Conservation (phyloP, 805 yeast species). For the Teunomyces cretensis region DNA sequence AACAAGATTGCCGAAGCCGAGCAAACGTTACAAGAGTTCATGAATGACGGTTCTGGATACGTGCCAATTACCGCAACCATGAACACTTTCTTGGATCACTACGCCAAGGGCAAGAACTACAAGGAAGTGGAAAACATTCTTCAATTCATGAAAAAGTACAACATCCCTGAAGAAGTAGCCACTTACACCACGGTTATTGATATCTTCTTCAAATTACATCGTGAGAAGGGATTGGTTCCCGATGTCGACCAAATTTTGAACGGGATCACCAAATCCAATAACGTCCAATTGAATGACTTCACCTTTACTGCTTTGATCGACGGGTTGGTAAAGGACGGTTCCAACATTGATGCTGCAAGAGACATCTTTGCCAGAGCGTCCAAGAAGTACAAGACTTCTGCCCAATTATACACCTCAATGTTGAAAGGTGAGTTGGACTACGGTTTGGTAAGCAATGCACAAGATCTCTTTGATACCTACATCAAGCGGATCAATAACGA, state of each 20-base stretch:
- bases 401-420: slow-evolving; percentile 45
- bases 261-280: slow-evolving; percentile 34
- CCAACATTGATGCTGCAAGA: slow-evolving; percentile 52
- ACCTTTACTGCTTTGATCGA: slow-evolving; percentile 54
- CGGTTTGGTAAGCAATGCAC: slow-evolving; percentile 36
- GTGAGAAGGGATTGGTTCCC: slow-evolving; percentile 44
- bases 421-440: slow-evolving; percentile 45
- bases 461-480: slow-evolving; percentile 33
- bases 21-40: slow-evolving; percentile 36
- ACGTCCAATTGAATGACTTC: slow-evolving; percentile 39
- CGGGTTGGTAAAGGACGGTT: slow-evolving; percentile 49
- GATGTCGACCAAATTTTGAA: slow-evolving; percentile 40
- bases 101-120: slow-evolving; percentile 40
- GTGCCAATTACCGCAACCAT: slow-evolving; percentile 49
- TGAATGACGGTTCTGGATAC: slow-evolving; percentile 30
- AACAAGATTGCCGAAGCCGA: slow-evolving; percentile 47
- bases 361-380: slow-evolving; percentile 44
- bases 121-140: slow-evolving; percentile 51
- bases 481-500: slow-evolving; percentile 34
- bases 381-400: slow-evolving; percentile 28
- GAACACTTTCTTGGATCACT: slow-evolving; percentile 49
- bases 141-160: slow-evolving; percentile 39
- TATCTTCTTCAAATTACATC: slow-evolving; percentile 46
- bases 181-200: slow-evolving; percentile 64
- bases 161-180: slow-evolving; percentile 55